Percentiles rank a stretch among this genome's conserved stretches.
Conservation (phyloP, 2,329 filamentous ascomycete genomes). For the Alternaria metachromatica region DNA sequence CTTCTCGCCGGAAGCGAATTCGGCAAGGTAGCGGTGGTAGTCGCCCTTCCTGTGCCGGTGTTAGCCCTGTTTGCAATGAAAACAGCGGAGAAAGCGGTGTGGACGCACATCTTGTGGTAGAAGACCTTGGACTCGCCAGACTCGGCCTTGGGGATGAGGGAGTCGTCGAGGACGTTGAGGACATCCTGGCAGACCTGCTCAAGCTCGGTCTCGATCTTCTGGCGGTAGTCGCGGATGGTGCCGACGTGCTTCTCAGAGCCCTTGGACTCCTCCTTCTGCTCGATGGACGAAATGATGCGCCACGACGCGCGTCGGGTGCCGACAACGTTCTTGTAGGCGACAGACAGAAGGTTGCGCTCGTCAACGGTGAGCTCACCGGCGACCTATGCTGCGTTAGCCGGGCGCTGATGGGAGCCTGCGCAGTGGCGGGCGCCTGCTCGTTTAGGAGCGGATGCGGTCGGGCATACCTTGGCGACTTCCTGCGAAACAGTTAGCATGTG, state of each 20-base stretch:
- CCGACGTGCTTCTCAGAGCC: slow-evolving; percentile 92
- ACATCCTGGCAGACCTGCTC: slow-evolving; percentile 99
- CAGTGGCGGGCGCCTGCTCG: slow-evolving; percentile 27
- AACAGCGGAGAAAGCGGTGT: not conserved
- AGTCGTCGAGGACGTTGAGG: slow-evolving; percentile 90
- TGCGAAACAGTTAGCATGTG: slow-evolving; percentile 52
- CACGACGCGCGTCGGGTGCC: slow-evolving; percentile 97
- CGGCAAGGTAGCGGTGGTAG: slow-evolving; percentile 93
- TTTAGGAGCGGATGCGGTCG: slow-evolving; percentile 27
- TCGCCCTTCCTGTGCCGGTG: slow-evolving; percentile 80
- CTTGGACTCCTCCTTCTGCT: slow-evolving; percentile 99
- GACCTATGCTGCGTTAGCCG: slow-evolving; percentile 55
- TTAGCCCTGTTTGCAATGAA: slow-evolving; percentile 21
- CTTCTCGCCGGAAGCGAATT: slow-evolving; percentile 93
- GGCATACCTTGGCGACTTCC: slow-evolving; percentile 90
- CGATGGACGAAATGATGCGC: slow-evolving; percentile 99
- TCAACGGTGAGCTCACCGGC: slow-evolving; percentile 72
- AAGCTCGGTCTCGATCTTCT: slow-evolving; percentile 97
- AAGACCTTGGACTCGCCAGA: slow-evolving; percentile 99
- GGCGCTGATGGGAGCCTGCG: slow-evolving; percentile 9
- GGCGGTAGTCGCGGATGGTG: slow-evolving; percentile 95
- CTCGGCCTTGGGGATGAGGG: slow-evolving; percentile 93
- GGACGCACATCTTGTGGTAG: slow-evolving; percentile 98
- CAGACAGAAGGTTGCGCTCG: slow-evolving; percentile 89
- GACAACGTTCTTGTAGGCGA: slow-evolving; percentile 99